These are phyloP conservation scores for Immersiporthe knoxdaviesiana DNA, from an alignment of 2,329 filamentous ascomycete species.

Conservation along the genomic window DNA sequence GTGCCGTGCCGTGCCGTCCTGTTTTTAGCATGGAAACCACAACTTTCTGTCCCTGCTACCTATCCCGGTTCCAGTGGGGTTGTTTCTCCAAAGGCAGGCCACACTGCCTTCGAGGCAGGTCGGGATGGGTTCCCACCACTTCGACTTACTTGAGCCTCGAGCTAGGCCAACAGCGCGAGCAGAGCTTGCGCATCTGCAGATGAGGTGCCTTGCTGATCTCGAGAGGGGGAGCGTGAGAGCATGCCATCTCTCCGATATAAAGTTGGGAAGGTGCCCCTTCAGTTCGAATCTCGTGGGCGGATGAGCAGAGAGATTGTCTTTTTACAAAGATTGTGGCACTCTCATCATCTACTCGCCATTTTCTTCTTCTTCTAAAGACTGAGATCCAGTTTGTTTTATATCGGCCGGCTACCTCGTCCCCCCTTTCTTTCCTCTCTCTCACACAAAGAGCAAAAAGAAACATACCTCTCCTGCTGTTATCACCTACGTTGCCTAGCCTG, in stretches of 20 bases:
- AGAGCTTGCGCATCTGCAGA: neutral
- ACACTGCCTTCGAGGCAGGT: neutral
- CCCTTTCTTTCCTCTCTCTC: neutral
- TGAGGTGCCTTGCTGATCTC: neutral
- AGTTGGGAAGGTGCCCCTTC: conserved; percentile 24
- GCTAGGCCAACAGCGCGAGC: conserved; percentile 6
- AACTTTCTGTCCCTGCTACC: neutral
- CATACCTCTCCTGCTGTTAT: conserved; percentile 1
- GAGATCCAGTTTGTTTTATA: conserved; percentile 6
- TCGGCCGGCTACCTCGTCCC: conserved; percentile 10
- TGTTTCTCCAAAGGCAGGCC: neutral
- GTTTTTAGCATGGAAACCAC: neutral
- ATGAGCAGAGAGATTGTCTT: neutral
- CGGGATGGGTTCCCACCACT: conserved; percentile 2
- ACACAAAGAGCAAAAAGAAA: too few species aligned
- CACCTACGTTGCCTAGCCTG: conserved; percentile 15
- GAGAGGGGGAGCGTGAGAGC: neutral
- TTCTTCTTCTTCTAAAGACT: neutral
- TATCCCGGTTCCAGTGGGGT: neutral
- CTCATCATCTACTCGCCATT: neutral
- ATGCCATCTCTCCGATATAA: conserved; percentile 24
- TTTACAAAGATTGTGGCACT: neutral
- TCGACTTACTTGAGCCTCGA: neutral
- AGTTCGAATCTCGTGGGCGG: neutral
- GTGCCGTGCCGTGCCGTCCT: neutral